A percentile compares a stretch with the other conserved stretches of the same genome.
phyloP scores from a whole-genome alignment of 352 stramenopile genomes.

The Pythium chondricola region DNA sequence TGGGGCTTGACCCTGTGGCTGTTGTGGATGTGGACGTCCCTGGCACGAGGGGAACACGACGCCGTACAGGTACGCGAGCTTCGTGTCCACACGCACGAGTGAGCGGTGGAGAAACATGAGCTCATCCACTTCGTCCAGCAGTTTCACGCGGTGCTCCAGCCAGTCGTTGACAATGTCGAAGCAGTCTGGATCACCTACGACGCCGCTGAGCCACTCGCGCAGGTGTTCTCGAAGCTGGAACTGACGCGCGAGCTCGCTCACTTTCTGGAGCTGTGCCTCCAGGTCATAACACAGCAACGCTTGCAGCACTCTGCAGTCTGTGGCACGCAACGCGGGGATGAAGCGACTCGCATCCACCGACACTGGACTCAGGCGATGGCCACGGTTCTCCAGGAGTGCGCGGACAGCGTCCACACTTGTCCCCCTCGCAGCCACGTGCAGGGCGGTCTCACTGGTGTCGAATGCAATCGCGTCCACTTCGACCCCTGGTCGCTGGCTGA shows the following conservation, averaged over 20 bases:
- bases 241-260: slow-evolving; percentile 44
- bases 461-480: slow-evolving; percentile 34
- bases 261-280: slow-evolving; percentile 40
- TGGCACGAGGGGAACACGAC: slow-evolving; percentile 30
- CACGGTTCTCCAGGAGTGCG: slow-evolving; percentile 24
- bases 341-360: slow-evolving; percentile 37
- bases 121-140: slow-evolving; percentile 49
- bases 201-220: slow-evolving; percentile 33
- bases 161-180: slow-evolving; percentile 71
- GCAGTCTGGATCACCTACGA: slow-evolving; percentile 35
- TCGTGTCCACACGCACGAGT: slow-evolving; percentile 63
- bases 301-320: slow-evolving; percentile 21
- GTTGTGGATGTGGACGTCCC: too few species aligned
- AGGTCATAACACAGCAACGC: slow-evolving; percentile 58
- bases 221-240: slow-evolving; percentile 41
- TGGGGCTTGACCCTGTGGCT: too few species aligned
- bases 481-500: slow-evolving; percentile 27
- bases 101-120: slow-evolving; percentile 39
- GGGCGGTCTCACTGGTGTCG: slow-evolving; percentile 36
- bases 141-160: slow-evolving; percentile 34
- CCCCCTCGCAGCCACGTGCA: slow-evolving; percentile 46
- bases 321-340: slow-evolving; percentile 45
- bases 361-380: slow-evolving; percentile 26
- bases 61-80: slow-evolving; percentile 39
- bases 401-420: slow-evolving; percentile 30